These are phyloP conservation scores for Thinopyrum elongatum DNA, from an alignment of 176 grass and related monocot species.

Conservation along the genomic window DNA sequence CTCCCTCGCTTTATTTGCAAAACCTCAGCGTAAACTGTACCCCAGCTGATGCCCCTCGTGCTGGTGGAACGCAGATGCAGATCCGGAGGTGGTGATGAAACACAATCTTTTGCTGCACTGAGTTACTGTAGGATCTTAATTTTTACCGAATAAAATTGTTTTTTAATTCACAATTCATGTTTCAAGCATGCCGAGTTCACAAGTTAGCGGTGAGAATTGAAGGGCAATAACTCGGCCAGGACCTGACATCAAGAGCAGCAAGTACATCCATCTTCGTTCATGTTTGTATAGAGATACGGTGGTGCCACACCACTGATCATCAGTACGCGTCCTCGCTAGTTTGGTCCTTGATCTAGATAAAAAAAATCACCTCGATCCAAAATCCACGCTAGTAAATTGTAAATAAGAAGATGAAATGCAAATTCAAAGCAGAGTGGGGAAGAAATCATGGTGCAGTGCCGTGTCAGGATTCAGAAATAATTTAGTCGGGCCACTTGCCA, in stretches of 20 bases:
- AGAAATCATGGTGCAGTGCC: constrained; percentile 5
- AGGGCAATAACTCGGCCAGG: background rate
- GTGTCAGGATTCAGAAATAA: constrained; percentile 23
- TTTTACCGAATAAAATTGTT: background rate
- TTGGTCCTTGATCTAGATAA: background rate
- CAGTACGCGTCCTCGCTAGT: background rate
- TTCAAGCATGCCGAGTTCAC: background rate
- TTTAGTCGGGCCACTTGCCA: constrained; percentile 38
- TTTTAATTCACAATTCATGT: background rate
- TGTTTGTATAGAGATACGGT: background rate
- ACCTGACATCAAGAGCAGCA: constrained; percentile 26
- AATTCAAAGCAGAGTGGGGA: constrained; percentile 19
- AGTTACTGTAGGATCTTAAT: too few species aligned
- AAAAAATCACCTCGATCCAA: background rate
- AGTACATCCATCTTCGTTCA: constrained; percentile 7
- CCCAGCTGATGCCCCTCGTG: background rate
- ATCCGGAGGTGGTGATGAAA: background rate
- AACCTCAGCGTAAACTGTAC: background rate
- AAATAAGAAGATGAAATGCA: background rate
- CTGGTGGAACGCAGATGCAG: constrained; percentile 25
- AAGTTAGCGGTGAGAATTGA: background rate
- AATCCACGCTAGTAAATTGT: background rate
- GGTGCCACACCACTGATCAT: constrained; percentile 6
- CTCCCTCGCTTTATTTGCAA: constrained; percentile 34
- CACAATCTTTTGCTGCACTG: background rate